Evolutionary conservation across 1,284 basidiomycete species (phyloP).

Genomic region (Cutaneotrichosporon mucoides): DNA sequence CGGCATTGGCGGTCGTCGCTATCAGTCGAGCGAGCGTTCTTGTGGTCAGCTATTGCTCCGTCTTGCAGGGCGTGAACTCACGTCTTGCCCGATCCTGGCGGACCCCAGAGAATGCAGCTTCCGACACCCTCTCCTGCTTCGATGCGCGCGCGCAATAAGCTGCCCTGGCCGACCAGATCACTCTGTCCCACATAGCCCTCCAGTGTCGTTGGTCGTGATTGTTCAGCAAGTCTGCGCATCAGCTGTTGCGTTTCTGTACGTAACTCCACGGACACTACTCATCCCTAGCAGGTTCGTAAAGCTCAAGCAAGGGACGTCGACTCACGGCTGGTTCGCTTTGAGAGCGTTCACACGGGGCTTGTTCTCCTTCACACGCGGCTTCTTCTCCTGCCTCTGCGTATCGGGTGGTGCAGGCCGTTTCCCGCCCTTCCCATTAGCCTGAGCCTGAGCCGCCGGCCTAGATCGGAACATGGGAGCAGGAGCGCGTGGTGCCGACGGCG

Average conservation of each 20-base stretch:
- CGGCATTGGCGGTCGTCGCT: conserved; percentile 51
- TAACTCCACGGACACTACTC: too few relatives aligned
- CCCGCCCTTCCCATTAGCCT: not conserved
- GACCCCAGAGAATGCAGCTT: conserved; percentile 48
- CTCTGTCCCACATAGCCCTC: conserved; percentile 40
- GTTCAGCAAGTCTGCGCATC: conserved; percentile 40
- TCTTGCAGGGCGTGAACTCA: conserved; percentile 12
- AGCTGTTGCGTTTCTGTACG: not conserved
- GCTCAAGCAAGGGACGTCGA: not conserved
- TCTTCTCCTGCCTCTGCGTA: not conserved
- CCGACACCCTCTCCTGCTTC: conserved; percentile 42
- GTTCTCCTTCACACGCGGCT: conserved; percentile 19
- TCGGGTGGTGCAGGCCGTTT: conserved; percentile 4
- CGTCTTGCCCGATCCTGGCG: conserved; percentile 49
- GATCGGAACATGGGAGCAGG: not conserved
- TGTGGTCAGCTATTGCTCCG: not conserved
- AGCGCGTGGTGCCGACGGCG: not conserved
- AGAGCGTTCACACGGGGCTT: conserved; percentile 34
- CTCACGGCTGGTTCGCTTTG: conserved; percentile 45
- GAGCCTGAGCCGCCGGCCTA: not conserved
- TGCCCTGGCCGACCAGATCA: conserved; percentile 44
- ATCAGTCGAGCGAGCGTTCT: conserved; percentile 45
- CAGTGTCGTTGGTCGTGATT: conserved; percentile 39
- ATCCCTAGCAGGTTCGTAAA: too few relatives aligned
- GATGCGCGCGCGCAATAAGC: conserved; percentile 41